phyloP scores from a whole-genome alignment of 306 rosid species.

The Prunus davidiana region DNA sequence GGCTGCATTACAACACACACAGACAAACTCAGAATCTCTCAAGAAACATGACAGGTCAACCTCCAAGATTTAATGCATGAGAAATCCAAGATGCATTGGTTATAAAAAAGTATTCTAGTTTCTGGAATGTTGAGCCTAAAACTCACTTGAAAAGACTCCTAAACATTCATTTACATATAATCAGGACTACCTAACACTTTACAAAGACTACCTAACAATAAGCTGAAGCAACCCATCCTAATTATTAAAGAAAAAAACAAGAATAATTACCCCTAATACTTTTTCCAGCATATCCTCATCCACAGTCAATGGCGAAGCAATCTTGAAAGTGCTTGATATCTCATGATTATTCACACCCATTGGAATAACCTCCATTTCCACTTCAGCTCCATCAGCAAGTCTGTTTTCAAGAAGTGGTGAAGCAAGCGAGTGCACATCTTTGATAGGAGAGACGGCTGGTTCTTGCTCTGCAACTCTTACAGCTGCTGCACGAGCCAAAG shows the following conservation, averaged over 20 bases:
- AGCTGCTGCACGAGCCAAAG: conserved; percentile 97
- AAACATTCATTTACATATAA: neutral
- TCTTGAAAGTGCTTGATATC: conserved; percentile 64
- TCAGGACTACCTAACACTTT: too few relatives aligned
- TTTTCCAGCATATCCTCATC: conserved; percentile 94
- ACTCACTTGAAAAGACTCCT: neutral
- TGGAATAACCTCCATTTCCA: conserved; percentile 98
- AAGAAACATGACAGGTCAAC: neutral
- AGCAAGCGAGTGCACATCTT: conserved; percentile 66
- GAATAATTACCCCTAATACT: conserved; percentile 86
- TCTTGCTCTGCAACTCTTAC: conserved; percentile 91
- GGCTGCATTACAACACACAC: conserved; percentile 56
- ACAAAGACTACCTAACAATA: too few relatives aligned
- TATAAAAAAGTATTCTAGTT: neutral
- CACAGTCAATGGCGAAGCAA: conserved; percentile 64
- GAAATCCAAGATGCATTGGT: neutral
- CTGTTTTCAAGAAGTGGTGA: conserved; percentile 83
- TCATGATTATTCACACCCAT: conserved; percentile 73
- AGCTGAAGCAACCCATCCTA: neutral
- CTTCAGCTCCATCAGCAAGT: conserved; percentile 83
- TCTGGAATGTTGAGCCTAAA: neutral
- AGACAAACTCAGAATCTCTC: neutral
- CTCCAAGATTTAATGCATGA: neutral
- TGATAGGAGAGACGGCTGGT: conserved; percentile 57
- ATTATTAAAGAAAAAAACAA: neutral